Conservation (phyloP, 2,329 filamentous ascomycete genomes). For the Paecilomyces formosus region DNA sequence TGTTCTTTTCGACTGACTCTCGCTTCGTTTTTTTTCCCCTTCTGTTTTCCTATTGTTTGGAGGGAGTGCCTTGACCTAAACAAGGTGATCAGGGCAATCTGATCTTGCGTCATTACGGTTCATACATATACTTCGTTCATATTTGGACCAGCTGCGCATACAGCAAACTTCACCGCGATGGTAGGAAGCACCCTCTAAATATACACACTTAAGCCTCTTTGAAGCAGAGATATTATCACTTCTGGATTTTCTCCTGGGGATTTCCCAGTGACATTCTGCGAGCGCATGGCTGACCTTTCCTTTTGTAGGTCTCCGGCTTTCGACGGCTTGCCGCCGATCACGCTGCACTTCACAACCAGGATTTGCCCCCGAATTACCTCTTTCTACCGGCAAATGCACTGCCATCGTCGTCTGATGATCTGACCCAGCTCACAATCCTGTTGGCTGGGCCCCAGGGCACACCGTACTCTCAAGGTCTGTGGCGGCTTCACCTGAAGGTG, state of each 20-base stretch:
- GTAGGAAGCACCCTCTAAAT: neutral
- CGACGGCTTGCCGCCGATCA: slow-evolving; percentile 56
- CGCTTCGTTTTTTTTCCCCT: neutral
- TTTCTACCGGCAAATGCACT: slow-evolving; percentile 39
- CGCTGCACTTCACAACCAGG: slow-evolving; percentile 46
- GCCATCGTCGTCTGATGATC: slow-evolving; percentile 40
- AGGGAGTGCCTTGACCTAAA: neutral
- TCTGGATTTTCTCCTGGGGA: neutral
- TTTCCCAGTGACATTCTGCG: neutral
- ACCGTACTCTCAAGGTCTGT: slow-evolving; percentile 52
- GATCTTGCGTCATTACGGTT: neutral
- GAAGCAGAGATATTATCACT: neutral
- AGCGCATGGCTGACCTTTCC: neutral
- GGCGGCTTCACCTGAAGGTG: slow-evolving; percentile 53
- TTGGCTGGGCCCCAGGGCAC: slow-evolving; percentile 54
- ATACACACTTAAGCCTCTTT: neutral
- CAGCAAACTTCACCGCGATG: neutral
- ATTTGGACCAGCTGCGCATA: neutral
- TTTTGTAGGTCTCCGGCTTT: slow-evolving; percentile 29
- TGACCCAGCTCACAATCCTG: slow-evolving; percentile 51
- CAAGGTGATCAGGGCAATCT: neutral
- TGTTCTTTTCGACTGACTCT: neutral
- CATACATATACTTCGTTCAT: neutral
- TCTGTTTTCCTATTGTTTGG: neutral
- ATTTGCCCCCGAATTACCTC: slow-evolving; percentile 56